Conservation (phyloP, 2,329 filamentous ascomycete genomes). For the Aspergillus terreus region DNA sequence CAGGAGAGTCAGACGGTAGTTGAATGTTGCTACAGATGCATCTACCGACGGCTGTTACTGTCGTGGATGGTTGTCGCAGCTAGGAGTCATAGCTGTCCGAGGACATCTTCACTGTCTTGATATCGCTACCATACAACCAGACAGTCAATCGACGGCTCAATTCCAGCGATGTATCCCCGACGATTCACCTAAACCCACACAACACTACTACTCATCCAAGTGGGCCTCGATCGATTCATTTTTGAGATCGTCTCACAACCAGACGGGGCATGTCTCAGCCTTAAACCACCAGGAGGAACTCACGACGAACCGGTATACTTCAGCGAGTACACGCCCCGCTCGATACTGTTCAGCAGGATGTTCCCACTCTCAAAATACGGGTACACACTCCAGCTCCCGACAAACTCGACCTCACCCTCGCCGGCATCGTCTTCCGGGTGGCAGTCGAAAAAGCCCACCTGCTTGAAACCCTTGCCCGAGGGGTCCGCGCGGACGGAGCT, state of each 20-base stretch:
- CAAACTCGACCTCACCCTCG: constrained; percentile 13
- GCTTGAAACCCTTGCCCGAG: constrained; percentile 9
- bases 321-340: constrained; percentile 16
- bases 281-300: background rate
- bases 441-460: constrained; percentile 16
- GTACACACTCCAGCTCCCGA: constrained; percentile 17
- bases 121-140: too few species aligned
- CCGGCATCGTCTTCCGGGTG: constrained; percentile 14
- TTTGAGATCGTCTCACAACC: too few species aligned
- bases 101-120: background rate
- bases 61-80: too few species aligned
- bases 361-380: constrained; percentile 14
- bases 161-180: too few species aligned
- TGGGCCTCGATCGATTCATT: too few species aligned
- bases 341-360: constrained; percentile 17
- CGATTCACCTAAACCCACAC: too few species aligned
- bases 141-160: too few species aligned
- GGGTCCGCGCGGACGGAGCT: constrained; percentile 13
- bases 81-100: background rate
- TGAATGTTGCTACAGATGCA: too few species aligned
- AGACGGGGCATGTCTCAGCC: background rate
- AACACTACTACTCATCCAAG: too few species aligned
- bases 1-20: too few species aligned
- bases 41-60: too few species aligned
- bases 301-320: constrained; percentile 12